Evolutionary conservation across 1,284 basidiomycete species (phyloP), one percentile per base, ranked within the genome.

Genomic region (Ceratobasidium papillatum): DNA sequence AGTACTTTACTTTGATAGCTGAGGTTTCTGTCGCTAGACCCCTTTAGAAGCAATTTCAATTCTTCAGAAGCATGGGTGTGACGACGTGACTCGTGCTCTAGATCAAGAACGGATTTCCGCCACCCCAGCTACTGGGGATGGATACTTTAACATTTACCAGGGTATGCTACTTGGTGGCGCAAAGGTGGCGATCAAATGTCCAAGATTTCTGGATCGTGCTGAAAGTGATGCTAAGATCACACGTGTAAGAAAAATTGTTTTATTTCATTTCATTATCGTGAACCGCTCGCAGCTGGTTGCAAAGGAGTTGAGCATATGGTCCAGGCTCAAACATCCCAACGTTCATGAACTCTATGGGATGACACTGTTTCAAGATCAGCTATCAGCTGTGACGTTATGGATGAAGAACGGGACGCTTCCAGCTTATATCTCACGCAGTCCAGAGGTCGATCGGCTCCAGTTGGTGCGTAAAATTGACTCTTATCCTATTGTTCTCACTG

Each of bases 311-410:
- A 2, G 38, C 38, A 22, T 32, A 41, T 63, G 11, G 61, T 45
- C 41, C 12, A 41, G 12, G n/a, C 30, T 41, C 22, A 63, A 45
- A 41, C 61, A 63, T 11, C 61, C 41, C 38, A 65, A 65, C 47
- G 22, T 65, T 0, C 63, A 32, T 0, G 43, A 45, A 11, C 8
- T 65, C 1, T 11, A 32, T 17, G 63, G 63, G 11, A 32, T 65
- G 9, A 25, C 63, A 3, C 3, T 51, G 2, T 30, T 65, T n/a
- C 22, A n/a, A 3, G 22, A 32, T 4, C 25, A 32, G 5, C 14
- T 65, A 0, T 27, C 63, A 2, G 32, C 34, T 12, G 45, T 65
- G 11, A 32, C 63, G 2, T 30, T 30, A 4, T 65, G 63, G 63
- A 65, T 65, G 47, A 22, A 4, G 1, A 65, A 43, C n/a, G 63